Evolutionary conservation across 495 filamentous ascomycete species (phyloP), one percentile per base, ranked within the genome.

Genomic region (Glonium stellatum): DNA sequence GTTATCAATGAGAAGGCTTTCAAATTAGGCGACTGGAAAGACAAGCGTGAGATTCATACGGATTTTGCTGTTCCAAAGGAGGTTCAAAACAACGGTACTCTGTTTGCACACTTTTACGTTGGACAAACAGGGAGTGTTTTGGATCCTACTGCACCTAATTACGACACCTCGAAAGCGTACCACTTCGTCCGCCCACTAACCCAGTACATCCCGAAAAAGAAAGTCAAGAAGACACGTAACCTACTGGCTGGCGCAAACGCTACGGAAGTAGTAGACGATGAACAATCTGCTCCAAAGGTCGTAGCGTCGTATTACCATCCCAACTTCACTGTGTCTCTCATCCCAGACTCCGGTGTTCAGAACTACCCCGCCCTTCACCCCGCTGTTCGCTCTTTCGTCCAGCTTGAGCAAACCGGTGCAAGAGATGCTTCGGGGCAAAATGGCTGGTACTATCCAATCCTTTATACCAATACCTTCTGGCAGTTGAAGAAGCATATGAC

Each of bases 381-480:
- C 0, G 86, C 90, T 0, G 74, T 87, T 49, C 82, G 86, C 11
- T 85, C 90, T 67, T 89, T 87, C 68, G 72, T 96, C 1, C 82
- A 84, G 34, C 79, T 96, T 48, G 93, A 97, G 69, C 73, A 72
- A 1, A 89, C 70, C 61, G 87, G 79, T 70, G 88, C 80, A 59
- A 76, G 93, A 35, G 93, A 98, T 73, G 79, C 75, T 5, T 83
- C 83, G 5, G 93, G 93, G 6, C 82, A 90, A 71, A 92, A 97
- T 75, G 87, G 87, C 46, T 98, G 93, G 93, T 98, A 97, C 73
- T 98, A 93, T 70, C 93, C 93, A 4, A 84, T 96, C 56, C 72
- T 96, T 31, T 98, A 85, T 69, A 72, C 91, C 72, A 98, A 97
- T 73, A 93, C 90, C 5, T 98, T 98, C 76, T 98, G 93, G 93